Evolutionary conservation across 768 basidiomycete genomes (phyloP), one percentile per base, ranked within the genome.

Genomic region (Calocera cornea): DNA sequence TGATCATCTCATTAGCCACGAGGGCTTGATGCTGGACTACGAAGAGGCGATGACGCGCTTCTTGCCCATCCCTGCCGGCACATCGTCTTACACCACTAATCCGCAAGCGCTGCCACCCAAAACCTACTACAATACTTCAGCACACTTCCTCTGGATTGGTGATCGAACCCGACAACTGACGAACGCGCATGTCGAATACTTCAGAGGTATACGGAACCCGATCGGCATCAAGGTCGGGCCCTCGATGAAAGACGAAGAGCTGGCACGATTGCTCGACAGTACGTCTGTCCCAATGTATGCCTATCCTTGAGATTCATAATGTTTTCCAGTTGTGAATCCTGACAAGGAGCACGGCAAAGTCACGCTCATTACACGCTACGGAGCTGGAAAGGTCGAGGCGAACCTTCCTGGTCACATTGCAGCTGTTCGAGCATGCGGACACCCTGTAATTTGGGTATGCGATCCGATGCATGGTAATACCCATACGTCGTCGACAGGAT

Each of bases 391-490:
- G 82, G 92, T 88, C 70, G 17, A 54, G 27, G 31, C 33, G 11
- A 82, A 86, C 72, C 86, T 98, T 8, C 82, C 92, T 0, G 81
- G 76, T 0, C 95, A 98, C 75, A 95, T 99, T 74, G 75, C 76
- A 14, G 87, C 86, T 8, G 95, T 99, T 17, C 86, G 89, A 73
- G 70, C 77, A 64, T 87, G 92, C 1, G 84, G 83, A 0, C 94
- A 98, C 74, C 89, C 90, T 1, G 94, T 97, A 1, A 84, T 87
- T 10, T 98, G 95, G 93, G 83, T 95, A 64, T 95, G 91, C 73
- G 97, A 98, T 77, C 94, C 95, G 1, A 98, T 98, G 95, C 95
- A 98, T 72, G 95, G 95, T 79, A 95, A 92, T 78, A 97, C 95
- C 1, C 83, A 87, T 66, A 90, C 90, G 0, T 90, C 92, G 3